Evolutionary conservation across 1,284 basidiomycete species (phyloP).

Genomic region (Sutorius eximius): DNA sequence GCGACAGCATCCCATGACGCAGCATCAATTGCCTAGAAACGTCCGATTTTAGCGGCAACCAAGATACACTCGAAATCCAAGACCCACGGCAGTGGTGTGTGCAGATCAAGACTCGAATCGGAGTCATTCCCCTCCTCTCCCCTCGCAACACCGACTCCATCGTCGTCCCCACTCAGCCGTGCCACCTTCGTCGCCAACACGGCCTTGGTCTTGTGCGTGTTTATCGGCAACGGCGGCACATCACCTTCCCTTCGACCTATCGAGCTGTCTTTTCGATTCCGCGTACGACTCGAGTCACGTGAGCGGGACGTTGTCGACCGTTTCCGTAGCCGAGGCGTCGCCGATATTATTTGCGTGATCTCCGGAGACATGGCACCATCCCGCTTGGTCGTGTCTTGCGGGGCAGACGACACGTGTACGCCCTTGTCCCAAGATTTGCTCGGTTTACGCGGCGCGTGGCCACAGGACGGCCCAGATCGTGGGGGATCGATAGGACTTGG

Average conservation of each 20-base stretch:
- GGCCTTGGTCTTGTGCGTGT: background rate
- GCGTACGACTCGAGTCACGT: slow-evolving; percentile 21
- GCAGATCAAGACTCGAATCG: slow-evolving; percentile 73
- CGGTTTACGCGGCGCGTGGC: slow-evolving; percentile 25
- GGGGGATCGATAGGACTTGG: slow-evolving; percentile 3
- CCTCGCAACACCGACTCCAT: slow-evolving; percentile 1
- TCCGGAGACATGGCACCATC: slow-evolving; percentile 32
- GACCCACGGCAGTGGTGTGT: slow-evolving; percentile 75
- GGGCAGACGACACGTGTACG: slow-evolving; percentile 10
- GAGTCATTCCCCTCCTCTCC: slow-evolving; percentile 37
- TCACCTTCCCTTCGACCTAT: slow-evolving; percentile 11
- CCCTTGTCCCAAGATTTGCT: slow-evolving; percentile 19
- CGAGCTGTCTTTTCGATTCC: slow-evolving; percentile 15
- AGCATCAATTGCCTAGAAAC: slow-evolving; percentile 65
- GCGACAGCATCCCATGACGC: slow-evolving; percentile 70
- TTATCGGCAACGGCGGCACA: slow-evolving; percentile 12
- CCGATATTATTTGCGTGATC: slow-evolving; percentile 32
- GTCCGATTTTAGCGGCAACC: background rate
- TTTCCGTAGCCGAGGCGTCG: slow-evolving; percentile 32
- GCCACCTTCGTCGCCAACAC: background rate
- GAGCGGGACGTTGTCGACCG: slow-evolving; percentile 22
- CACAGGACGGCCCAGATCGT: slow-evolving; percentile 15
- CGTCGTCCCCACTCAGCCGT: slow-evolving; percentile 1
- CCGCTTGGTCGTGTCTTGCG: slow-evolving; percentile 3
- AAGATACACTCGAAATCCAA: background rate